Percentiles rank a stretch among this genome's conserved stretches.
Conservation (phyloP, 2,329 filamentous ascomycete genomes). For the Anthostomella pinea region DNA sequence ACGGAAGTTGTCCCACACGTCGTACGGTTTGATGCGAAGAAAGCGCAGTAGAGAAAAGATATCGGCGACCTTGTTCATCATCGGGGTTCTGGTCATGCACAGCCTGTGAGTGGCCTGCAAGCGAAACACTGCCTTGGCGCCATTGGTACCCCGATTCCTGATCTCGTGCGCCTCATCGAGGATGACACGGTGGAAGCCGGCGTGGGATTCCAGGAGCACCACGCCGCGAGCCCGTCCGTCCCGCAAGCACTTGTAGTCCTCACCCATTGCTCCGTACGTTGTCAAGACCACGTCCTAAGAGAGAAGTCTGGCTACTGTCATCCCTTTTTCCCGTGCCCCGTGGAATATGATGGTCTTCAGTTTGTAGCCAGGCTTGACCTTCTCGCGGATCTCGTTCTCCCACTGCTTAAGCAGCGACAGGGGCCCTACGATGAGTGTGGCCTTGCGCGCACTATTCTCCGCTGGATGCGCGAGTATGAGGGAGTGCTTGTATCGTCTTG, state of each 20-base stretch:
- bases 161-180: slow-evolving; percentile 81
- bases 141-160: slow-evolving; percentile 68
- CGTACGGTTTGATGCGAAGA: slow-evolving; percentile 73
- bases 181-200: slow-evolving; percentile 69
- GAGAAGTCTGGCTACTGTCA: slow-evolving; percentile 46
- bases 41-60: slow-evolving; percentile 78
- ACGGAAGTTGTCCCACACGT: slow-evolving; percentile 61
- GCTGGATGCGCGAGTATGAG: slow-evolving; percentile 28
- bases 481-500: slow-evolving; percentile 31
- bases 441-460: slow-evolving; percentile 19
- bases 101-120: slow-evolving; percentile 65
- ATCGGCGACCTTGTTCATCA: slow-evolving; percentile 85
- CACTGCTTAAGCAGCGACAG: slow-evolving; percentile 28
- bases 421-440: slow-evolving; percentile 29
- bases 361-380: slow-evolving; percentile 25
- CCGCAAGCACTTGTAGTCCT: slow-evolving; percentile 63
- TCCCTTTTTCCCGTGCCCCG: slow-evolving; percentile 15
- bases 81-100: slow-evolving; percentile 79
- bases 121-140: slow-evolving; percentile 56
- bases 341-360: slow-evolving; percentile 29
- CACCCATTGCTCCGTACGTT: slow-evolving; percentile 69
- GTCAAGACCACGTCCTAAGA: slow-evolving; percentile 74
- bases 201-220: slow-evolving; percentile 44
- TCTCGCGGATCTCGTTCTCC: slow-evolving; percentile 27
- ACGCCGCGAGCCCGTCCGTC: slow-evolving; percentile 41